Evolutionary conservation across 192 early-diverging fungal species (phyloP), one percentile per base, ranked within the genome.

Genomic region (Cladochytrium replicatum): DNA sequence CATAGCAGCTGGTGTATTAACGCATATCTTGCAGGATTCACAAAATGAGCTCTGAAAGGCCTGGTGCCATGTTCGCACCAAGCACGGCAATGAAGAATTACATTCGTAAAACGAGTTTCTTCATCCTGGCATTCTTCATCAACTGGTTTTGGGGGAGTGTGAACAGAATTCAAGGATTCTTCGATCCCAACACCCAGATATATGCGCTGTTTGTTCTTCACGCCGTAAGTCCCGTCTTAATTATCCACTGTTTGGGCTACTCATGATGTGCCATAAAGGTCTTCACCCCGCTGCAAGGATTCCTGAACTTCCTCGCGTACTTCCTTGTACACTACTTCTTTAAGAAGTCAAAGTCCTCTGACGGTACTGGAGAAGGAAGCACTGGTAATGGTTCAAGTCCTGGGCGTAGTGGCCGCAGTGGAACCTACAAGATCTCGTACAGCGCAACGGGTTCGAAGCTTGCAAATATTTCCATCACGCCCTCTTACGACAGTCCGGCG

Each of bases 141-240:
- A 37, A 37, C 17, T 37, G 34, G 34, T 17, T 37, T 37, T 37
- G 34, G 34, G 34, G 34, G 34, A 37, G 34, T 37, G 34, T 37
- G 13, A 37, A 37, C 34, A 37, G 34, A 37, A 37, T 37, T 17
- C 34, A 37, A 37, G 17, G 17, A 13, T 13, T 37, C 13, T 13
- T 37, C 34, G 34, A 37, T 37, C 34, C 34, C 34, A 13, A 13
- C 17, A 13, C 13, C 34, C 34, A 13, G 34, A 37, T 37, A 13
- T 37, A 13, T 17, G 34, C 34, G 17, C 34, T 37, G 13, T 37
- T 37, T 17, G 13, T 37, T 13, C 13, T 37, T 13, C 34, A 37
- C 17, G 34, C 34, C 13, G 34, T 37, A 37, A 37, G 13, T 13
- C 13, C 17, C 17, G 13, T 13, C 34, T 37, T 17, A 37, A 13